A percentile compares a stretch with the other conserved stretches of the same genome.
Evolutionary conservation across 371 early-diverging fungal genomes (phyloP).

Genomic region (Syncephalastrum contaminatum): DNA sequence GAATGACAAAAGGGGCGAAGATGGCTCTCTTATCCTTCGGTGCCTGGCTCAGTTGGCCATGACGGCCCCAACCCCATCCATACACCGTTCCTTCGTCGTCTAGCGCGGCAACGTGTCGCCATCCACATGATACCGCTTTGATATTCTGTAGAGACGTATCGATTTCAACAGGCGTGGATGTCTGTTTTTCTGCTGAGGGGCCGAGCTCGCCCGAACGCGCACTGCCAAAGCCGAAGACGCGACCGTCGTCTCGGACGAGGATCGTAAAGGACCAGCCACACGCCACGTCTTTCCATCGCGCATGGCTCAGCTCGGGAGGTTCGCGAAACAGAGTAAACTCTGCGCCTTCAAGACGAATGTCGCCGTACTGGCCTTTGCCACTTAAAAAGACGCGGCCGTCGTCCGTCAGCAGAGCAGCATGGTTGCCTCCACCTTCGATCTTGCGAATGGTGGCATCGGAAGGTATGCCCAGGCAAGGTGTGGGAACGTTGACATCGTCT

Average conservation of each 20-base stretch:
- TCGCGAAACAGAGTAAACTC: neutral
- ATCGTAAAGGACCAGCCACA: constrained; percentile 66
- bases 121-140: constrained; percentile 57
- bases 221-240: constrained; percentile 50
- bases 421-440: constrained; percentile 64
- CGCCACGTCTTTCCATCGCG: constrained; percentile 45
- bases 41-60: constrained; percentile 47
- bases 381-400: constrained; percentile 16
- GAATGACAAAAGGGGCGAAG: constrained; percentile 13
- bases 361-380: constrained; percentile 12
- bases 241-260: constrained; percentile 24
- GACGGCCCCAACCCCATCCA: constrained; percentile 65
- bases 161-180: constrained; percentile 12
- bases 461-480: constrained; percentile 29
- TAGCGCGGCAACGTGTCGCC: constrained; percentile 58
- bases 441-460: constrained; percentile 19
- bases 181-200: constrained; percentile 4
- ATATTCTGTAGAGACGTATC: constrained; percentile 19
- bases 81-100: constrained; percentile 35
- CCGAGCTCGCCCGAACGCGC: constrained; percentile 55
- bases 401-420: constrained; percentile 52
- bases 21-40: constrained; percentile 28
- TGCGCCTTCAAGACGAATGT: constrained; percentile 6
- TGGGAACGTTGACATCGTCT: constrained; percentile 33
- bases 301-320: no score